Evolutionary conservation across 805 yeast genomes (phyloP).

Genomic region (Kockiozyma suomiensis): DNA sequence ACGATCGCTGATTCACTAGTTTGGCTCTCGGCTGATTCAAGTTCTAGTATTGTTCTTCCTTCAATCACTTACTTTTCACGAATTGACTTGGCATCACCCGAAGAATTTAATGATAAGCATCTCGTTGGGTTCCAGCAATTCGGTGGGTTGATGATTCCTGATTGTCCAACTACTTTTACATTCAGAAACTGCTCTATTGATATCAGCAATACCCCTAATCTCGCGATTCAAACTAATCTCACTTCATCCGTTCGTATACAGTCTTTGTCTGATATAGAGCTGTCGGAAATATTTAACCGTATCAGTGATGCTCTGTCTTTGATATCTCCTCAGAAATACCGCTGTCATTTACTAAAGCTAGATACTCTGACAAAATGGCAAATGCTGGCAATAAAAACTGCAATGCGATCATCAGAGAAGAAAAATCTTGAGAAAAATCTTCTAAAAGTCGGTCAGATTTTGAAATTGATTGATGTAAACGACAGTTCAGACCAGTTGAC

Average conservation of each 20-base stretch:
- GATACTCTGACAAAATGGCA: slow-evolving; percentile 1
- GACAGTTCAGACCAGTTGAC: neutral
- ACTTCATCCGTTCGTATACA: neutral
- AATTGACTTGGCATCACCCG: neutral
- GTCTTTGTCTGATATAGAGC: neutral
- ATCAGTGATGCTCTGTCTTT: neutral
- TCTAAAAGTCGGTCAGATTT: neutral
- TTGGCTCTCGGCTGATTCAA: neutral
- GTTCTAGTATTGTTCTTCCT: neutral
- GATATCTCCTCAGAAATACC: slow-evolving; percentile 2
- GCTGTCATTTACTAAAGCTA: neutral
- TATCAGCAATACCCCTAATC: neutral
- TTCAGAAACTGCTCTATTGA: slow-evolving; percentile 10
- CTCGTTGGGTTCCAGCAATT: slow-evolving; percentile 2
- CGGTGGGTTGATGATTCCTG: slow-evolving; percentile 5
- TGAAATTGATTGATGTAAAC: neutral
- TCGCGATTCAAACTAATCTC: neutral
- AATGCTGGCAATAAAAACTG: neutral
- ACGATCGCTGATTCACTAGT: neutral
- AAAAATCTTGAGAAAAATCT: neutral
- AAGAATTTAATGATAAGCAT: neutral
- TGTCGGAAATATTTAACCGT: neutral
- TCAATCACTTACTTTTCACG: slow-evolving; percentile 2
- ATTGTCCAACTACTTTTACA: neutral
- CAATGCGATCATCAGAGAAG: neutral